Evolutionary conservation across 176 grass and related monocot genomes (phyloP), one percentile per base, ranked within the genome.

Genomic region (Microstegium vimineum): DNA sequence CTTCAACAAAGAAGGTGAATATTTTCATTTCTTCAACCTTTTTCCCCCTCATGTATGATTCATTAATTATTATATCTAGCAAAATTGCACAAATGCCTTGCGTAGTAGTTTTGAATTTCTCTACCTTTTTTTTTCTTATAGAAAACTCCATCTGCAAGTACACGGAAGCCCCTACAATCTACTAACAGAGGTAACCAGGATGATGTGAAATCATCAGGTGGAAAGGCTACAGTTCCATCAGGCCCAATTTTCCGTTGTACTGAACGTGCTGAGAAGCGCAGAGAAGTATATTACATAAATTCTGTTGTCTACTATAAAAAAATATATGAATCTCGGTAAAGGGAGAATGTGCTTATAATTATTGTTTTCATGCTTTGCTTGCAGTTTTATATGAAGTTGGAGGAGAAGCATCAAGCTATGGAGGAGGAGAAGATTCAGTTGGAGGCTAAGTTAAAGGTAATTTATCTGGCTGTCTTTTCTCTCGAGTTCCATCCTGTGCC

Each of bases 331-430:
- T 13, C 31, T 76, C 63, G 12, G 13, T 49, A 7, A 11, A 22
- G 9, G 16, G 28, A 4, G n/a, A 25, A 63, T 43, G 4, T 65
- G 31, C 51, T 90, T 0, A 77, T 71, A 16, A 7, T 18, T 35
- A 7, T 18, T 35, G 28, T 27, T 49, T 64, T 22, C 3, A 51
- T 79, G 26, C 11, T 85, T 74, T 59, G 13, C 1, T 83, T 86
- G 15, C 80, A 95, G 96, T 95, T 80, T 22, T 98, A 98, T 77
- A 65, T 82, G 31, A 98, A 93, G 72, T 82, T 98, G 74, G 96
- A 98, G 77, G 96, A 98, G 90, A 98, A 93, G 74, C 96, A 95
- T 25, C 88, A 86, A 70, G 96, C 90, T 75, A 75, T 95, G 85
- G 90, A 98, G 76, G 96, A 91, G 71, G 85, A 95, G 80, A 98